Percentiles rank a stretch among this genome's conserved stretches.
Conservation (phyloP, 345 rosid species). For the Hypericum androsaemum region DNA sequence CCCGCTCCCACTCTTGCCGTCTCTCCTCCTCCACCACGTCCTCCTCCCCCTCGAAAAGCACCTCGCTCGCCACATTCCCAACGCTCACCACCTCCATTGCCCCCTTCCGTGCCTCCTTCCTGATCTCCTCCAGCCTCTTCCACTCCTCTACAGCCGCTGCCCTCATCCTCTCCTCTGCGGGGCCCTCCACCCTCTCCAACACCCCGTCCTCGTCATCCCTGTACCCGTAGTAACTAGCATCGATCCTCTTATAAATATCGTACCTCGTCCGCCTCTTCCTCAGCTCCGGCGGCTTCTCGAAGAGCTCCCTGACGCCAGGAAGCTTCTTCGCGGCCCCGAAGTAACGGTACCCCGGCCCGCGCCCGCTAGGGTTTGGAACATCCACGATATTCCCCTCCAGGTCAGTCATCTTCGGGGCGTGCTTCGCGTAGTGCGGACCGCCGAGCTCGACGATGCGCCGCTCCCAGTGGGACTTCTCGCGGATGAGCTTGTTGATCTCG, state of each 20-base stretch:
- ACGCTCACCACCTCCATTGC: conserved; percentile 73
- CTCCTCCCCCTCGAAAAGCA: conserved; percentile 87
- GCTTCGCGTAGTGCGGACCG: conserved; percentile 58
- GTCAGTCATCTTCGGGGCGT: conserved; percentile 78
- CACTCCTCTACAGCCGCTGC: conserved; percentile 51
- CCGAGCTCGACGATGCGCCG: conserved; percentile 82
- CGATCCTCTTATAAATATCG: conserved; percentile 85
- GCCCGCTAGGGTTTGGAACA: conserved; percentile 91
- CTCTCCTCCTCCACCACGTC: conserved; percentile 70
- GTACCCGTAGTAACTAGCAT: conserved; percentile 87
- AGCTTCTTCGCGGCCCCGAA: conserved; percentile 92
- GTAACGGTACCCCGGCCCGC: conserved; percentile 91
- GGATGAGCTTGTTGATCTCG: conserved; percentile 83
- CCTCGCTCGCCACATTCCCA: conserved; percentile 41
- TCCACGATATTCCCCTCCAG: conserved; percentile 78
- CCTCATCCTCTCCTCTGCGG: conserved; percentile 54
- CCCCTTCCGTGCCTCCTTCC: conserved; percentile 71
- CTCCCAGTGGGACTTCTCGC: conserved; percentile 89
- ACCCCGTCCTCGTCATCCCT: conserved; percentile 93
- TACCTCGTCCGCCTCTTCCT: conserved; percentile 81
- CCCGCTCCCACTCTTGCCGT: conserved; percentile 32
- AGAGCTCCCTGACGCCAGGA: conserved; percentile 75
- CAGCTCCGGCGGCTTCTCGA: conserved; percentile 91
- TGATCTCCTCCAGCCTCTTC: conserved; percentile 69
- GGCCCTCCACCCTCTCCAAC: conserved; percentile 63